Evolutionary conservation across 2,329 filamentous ascomycete genomes (phyloP), one percentile per base, ranked within the genome.

Genomic region (Paramyrothecium sp.): DNA sequence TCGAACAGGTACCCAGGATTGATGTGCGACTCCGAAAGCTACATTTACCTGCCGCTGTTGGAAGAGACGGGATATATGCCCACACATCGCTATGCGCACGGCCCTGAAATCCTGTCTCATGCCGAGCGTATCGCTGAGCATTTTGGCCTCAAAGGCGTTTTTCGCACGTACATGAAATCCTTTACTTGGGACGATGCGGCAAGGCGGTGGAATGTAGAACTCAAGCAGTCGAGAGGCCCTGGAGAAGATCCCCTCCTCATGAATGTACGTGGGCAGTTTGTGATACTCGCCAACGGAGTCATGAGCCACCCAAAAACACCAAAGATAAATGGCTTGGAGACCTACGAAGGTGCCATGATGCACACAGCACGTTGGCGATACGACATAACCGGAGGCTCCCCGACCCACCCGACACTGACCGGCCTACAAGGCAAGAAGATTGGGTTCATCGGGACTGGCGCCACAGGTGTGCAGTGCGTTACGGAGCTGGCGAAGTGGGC

Each of bases 11-110:
- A 80, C 56, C 79, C 80, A 0, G 80, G 78, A 0, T 63, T 80
- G 7, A 73, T 75, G 60, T 88, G 84, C 64, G 85, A 89, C 62
- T 70, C 86, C 3, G 85, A 89, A 67, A 76, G 77, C 54, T 86
- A 83, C 61, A 74, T 78, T 17, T 88, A 88, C 62, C 69, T 87
- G 69, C 84, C 85, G 3, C 69, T 86, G 12, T 74, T 88, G 2
- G 85, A 88, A 59, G 83, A 87, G 67, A 85, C 76, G 2, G 79
- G 79, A 0, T 86, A 85, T 63, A 78, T 87, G 66, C 86, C 85
- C 0, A 79, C 72, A 7, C 72, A 81, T 34, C 75, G 76, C 50
- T 83, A 81, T 59, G 68, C 75, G 0, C 68, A 67, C 12, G 79
- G 77, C 0, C 60, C 66, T 3, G 81, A 83, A 54, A 53, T 81